Base-by-base conservation (phyloP, 208 protist species). In the Tritrichomonas foetus region DNA sequence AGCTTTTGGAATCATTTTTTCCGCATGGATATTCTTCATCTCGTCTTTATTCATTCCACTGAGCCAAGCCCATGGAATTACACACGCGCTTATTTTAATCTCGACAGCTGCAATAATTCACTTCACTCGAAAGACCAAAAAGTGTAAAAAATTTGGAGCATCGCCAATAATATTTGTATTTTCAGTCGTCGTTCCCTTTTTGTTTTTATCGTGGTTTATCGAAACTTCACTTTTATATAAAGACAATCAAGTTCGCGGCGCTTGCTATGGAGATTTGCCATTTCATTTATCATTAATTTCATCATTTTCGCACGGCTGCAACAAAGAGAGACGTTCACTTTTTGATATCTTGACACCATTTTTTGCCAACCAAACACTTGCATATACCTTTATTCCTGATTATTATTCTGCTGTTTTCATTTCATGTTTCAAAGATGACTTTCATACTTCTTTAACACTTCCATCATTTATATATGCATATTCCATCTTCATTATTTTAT, bases 251-350 rank as follows among this genome's bases (percentile, higher is more conserved):
- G 36, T 47, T 39, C 41, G 44, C 13, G 78, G 41, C 11, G 41
- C 78, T 27, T 89, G 41, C 33, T 89, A 61, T 57, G 78, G 78
- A 57, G 78, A 89, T 89, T 39, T 89, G 53, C 78, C 78, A 57
- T 89, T 89, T 57, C 78, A 89, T 39, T 33, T 89, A 27, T 47
- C 33, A 8, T 47, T 89, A 44, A 89, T 89, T 20, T 53, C 41
- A 53, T 89, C 78, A 89, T 89, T 89, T 50, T 22, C 47, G 13
- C 39, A 89, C 57, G 78, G 78, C 33, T 89, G 78, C 27, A 89
- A 89, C 27, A 57, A 53, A 39, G n/a, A 53, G 8, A 89, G 78
- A 57, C 53, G 57, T 8, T 27, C 44, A 44, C 27, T 89, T 5
- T 89, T 89, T 36, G 78, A 89, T 50, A 57, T 89, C 13, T 44